A percentile compares a stretch with the other conserved stretches of the same genome.
Conservation (phyloP, 805 yeast species). For the Hanseniaspora hatyaiensis region DNA sequence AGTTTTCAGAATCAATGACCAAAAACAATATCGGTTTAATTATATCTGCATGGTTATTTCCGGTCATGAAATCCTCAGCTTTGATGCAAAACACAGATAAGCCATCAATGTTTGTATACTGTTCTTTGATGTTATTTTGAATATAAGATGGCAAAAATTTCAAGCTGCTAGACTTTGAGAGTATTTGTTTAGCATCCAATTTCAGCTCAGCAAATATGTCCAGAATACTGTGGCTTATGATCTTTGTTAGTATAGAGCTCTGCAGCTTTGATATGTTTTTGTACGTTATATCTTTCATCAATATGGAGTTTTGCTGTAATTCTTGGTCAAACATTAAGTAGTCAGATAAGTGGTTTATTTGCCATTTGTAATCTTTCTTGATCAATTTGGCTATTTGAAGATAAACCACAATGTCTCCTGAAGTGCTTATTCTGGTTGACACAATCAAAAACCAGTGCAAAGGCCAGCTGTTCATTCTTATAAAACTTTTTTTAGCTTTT, state of each 20-base stretch:
- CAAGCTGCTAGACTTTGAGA: background rate
- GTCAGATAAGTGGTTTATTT: slow-evolving; percentile 24
- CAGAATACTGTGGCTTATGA: slow-evolving; percentile 29
- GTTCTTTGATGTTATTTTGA: slow-evolving; percentile 21
- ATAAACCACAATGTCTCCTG: slow-evolving; percentile 27
- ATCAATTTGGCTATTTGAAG: slow-evolving; percentile 28
- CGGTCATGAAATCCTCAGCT: slow-evolving; percentile 6
- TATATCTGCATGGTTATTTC: background rate
- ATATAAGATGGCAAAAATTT: slow-evolving; percentile 11
- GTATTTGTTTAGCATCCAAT: slow-evolving; percentile 5
- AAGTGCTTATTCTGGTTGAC: slow-evolving; percentile 26
- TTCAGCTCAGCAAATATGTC: slow-evolving; percentile 28
- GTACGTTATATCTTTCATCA: slow-evolving; percentile 27
- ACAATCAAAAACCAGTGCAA: slow-evolving; percentile 29
- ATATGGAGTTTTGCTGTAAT: slow-evolving; percentile 16
- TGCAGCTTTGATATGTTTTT: slow-evolving; percentile 27
- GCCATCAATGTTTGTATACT: slow-evolving; percentile 5
- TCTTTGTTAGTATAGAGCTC: slow-evolving; percentile 26
- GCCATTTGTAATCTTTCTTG: slow-evolving; percentile 27
- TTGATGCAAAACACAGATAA: slow-evolving; percentile 9
- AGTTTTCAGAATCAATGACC: slow-evolving; percentile 1
- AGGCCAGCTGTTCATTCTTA: slow-evolving; percentile 30
- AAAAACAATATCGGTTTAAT: slow-evolving; percentile 7
- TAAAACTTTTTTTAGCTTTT: slow-evolving; percentile 25
- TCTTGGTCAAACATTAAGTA: slow-evolving; percentile 17